phyloP scores from a whole-genome alignment of 2,329 filamentous ascomycete species.

The Sarocladium strictum region DNA sequence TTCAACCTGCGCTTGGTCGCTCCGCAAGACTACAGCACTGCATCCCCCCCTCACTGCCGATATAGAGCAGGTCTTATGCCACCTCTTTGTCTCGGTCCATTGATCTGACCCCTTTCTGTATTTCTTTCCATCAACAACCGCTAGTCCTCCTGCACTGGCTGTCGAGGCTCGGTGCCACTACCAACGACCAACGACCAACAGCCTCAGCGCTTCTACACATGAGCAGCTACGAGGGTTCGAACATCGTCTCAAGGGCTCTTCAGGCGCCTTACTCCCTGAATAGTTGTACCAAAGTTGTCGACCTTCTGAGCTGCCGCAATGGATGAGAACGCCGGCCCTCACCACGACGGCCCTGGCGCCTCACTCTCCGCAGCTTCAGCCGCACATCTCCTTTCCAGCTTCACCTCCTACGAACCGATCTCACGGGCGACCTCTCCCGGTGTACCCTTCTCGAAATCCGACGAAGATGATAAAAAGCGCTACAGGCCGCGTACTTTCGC shows the following conservation, averaged over 20 bases:
- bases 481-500: conserved; percentile 87
- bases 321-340: conserved; percentile 33
- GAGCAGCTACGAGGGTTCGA: neutral
- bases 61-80: neutral
- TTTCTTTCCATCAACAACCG: neutral
- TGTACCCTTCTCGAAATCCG: conserved; percentile 42
- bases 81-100: neutral
- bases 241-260: neutral
- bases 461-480: conserved; percentile 52
- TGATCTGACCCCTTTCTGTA: neutral
- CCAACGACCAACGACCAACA: neutral
- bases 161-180: neutral
- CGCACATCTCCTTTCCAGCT: conserved; percentile 28
- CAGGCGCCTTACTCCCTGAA: neutral
- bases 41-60: neutral
- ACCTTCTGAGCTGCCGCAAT: conserved; percentile 18
- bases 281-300: neutral
- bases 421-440: conserved; percentile 85
- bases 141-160: neutral
- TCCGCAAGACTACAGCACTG: neutral
- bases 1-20: neutral
- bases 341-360: conserved; percentile 23
- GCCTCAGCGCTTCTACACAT: neutral
- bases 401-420: conserved; percentile 56
- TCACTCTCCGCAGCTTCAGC: conserved; percentile 24